phyloP scores from a whole-genome alignment of 148 eudicot genomes.

The Rhododendron williamsianum region DNA sequence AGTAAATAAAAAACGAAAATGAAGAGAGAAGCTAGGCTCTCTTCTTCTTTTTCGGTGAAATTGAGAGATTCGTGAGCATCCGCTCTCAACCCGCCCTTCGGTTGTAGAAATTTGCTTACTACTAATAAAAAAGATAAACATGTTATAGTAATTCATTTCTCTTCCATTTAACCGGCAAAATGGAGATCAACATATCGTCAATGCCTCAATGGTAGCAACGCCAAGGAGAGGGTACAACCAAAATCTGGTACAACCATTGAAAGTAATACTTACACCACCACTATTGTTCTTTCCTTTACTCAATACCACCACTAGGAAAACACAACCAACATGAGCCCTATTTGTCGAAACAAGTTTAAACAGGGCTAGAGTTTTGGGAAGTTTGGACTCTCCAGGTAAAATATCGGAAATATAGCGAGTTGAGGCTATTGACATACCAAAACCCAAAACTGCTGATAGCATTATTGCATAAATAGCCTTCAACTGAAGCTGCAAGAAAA shows the following conservation, averaged over 20 bases:
- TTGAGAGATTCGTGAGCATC: background rate
- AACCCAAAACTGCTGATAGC: slow-evolving; percentile 62
- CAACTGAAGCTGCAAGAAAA: slow-evolving; percentile 60
- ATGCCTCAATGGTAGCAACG: background rate
- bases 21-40: background rate
- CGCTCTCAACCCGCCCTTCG: no score
- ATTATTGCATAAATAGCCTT: slow-evolving; percentile 50
- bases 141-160: background rate
- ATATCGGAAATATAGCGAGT: slow-evolving; percentile 48
- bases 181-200: background rate
- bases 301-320: background rate
- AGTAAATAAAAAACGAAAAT: background rate
- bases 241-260: background rate
- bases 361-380: slow-evolving; percentile 31
- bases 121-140: background rate
- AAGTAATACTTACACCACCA: background rate
- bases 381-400: slow-evolving; percentile 54
- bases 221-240: background rate
- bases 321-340: background rate
- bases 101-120: background rate
- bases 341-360: slow-evolving; percentile 8
- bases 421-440: slow-evolving; percentile 55
- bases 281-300: background rate
- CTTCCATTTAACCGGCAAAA: background rate
- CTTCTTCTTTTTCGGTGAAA: background rate